phyloP scores from a whole-genome alignment of 2,329 filamentous ascomycete species.

The Coleophoma eucalyptorum region DNA sequence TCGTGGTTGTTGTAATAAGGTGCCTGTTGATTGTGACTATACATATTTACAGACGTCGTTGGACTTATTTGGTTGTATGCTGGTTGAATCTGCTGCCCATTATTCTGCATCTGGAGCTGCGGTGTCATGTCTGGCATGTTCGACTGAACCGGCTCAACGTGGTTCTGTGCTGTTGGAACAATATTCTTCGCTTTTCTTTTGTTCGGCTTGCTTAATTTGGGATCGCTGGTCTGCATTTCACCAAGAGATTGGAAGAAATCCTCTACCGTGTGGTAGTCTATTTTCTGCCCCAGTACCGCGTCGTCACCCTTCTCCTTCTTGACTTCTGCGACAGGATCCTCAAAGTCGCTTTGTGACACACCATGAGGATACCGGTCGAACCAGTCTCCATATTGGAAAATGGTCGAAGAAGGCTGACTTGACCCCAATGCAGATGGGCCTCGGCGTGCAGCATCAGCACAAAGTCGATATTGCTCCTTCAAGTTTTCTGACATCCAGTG shows the following conservation, averaged over 20 bases:
- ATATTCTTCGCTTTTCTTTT: slow-evolving; percentile 39
- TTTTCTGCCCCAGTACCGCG: slow-evolving; percentile 82
- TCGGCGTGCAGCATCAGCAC: slow-evolving; percentile 74
- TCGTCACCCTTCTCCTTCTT: slow-evolving; percentile 81
- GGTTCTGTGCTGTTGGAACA: slow-evolving; percentile 15
- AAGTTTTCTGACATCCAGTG: slow-evolving; percentile 94
- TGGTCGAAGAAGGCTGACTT: slow-evolving; percentile 49
- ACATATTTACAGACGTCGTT: slow-evolving; percentile 22
- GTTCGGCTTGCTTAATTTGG: slow-evolving; percentile 9
- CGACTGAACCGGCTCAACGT: slow-evolving; percentile 17
- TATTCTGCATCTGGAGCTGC: slow-evolving; percentile 16
- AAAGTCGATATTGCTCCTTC: slow-evolving; percentile 81
- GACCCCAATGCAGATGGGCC: slow-evolving; percentile 48
- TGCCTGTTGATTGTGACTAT: slow-evolving; percentile 16
- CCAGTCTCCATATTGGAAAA: slow-evolving; percentile 98
- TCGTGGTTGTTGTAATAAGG: slow-evolving; percentile 35
- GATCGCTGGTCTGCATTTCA: slow-evolving; percentile 44
- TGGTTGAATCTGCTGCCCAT: slow-evolving; percentile 12
- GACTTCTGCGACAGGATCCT: slow-evolving; percentile 64
- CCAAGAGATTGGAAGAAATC: slow-evolving; percentile 86
- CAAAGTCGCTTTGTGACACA: slow-evolving; percentile 78
- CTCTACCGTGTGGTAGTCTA: slow-evolving; percentile 88
- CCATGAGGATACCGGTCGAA: slow-evolving; percentile 93
- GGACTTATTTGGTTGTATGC: slow-evolving; percentile 24
- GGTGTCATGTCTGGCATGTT: slow-evolving; percentile 17